Evolutionary conservation across 495 filamentous ascomycete genomes (phyloP).

Genomic region (Hypomontagnella submonticulosa): DNA sequence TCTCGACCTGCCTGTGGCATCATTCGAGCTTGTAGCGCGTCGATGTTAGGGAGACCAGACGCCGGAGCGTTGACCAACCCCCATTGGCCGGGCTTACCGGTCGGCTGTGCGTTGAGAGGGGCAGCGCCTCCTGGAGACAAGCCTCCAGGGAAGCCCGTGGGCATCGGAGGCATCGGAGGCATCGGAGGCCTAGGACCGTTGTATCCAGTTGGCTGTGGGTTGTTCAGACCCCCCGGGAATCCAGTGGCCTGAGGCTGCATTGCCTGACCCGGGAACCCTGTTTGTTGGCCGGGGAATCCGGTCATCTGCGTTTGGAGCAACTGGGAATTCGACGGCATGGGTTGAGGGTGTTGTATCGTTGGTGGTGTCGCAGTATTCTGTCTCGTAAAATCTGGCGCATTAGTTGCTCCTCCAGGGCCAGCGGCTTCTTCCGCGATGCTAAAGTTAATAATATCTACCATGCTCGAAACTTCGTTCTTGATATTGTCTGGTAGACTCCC

Average conservation of each 20-base stretch:
- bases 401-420: constrained; percentile 63
- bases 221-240: constrained; percentile 57
- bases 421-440: constrained; percentile 83
- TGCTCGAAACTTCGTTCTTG: constrained; percentile 96
- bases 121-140: constrained; percentile 72
- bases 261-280: constrained; percentile 57
- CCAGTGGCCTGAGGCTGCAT: constrained; percentile 70
- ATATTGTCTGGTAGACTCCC: constrained; percentile 80
- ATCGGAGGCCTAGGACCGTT: constrained; percentile 86
- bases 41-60: constrained; percentile 90
- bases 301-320: constrained; percentile 80
- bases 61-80: constrained; percentile 94
- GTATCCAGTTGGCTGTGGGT: constrained; percentile 69
- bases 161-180: constrained; percentile 97
- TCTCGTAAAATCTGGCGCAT: constrained; percentile 81
- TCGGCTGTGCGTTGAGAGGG: constrained; percentile 91
- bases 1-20: constrained; percentile 98
- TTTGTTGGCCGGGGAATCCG: constrained; percentile 71
- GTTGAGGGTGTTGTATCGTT: constrained; percentile 86
- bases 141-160: constrained; percentile 76
- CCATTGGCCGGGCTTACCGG: constrained; percentile 96
- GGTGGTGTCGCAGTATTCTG: constrained; percentile 74
- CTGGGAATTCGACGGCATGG: constrained; percentile 79
- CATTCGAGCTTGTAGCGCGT: constrained; percentile 92
- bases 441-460: constrained; percentile 99